Conservation (phyloP, 805 yeast genomes). For the Candida maesae region DNA sequence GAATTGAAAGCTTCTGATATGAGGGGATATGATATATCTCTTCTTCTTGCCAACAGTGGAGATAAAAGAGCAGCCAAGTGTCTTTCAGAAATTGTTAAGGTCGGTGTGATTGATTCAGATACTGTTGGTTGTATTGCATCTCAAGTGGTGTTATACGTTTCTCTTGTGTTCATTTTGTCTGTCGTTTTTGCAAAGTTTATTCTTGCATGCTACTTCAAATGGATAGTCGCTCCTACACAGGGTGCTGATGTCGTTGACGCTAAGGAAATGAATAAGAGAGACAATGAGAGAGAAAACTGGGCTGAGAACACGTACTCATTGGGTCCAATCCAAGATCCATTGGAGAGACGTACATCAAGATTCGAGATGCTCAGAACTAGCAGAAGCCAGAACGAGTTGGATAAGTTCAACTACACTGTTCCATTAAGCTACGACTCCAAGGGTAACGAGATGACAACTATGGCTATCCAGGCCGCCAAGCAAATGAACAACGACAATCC, state of each 20-base stretch:
- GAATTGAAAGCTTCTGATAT: slow-evolving; percentile 51
- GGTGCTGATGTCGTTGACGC: slow-evolving; percentile 68
- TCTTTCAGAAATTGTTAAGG: slow-evolving; percentile 77
- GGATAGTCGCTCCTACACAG: slow-evolving; percentile 74
- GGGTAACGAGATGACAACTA: slow-evolving; percentile 43
- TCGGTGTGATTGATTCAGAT: slow-evolving; percentile 84
- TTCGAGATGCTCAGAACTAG: slow-evolving; percentile 35
- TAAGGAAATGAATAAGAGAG: slow-evolving; percentile 59
- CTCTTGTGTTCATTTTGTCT: slow-evolving; percentile 80
- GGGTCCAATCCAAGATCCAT: slow-evolving; percentile 43
- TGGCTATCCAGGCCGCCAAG: slow-evolving; percentile 59
- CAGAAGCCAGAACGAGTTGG: slow-evolving; percentile 28
- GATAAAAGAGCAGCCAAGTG: slow-evolving; percentile 77
- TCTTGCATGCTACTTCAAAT: slow-evolving; percentile 85
- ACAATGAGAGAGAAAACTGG: slow-evolving; percentile 79
- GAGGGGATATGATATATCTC: slow-evolving; percentile 78
- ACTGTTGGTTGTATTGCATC: slow-evolving; percentile 95
- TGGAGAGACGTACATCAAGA: slow-evolving; percentile 32
- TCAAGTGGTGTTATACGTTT: slow-evolving; percentile 70
- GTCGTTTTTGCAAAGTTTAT: slow-evolving; percentile 74
- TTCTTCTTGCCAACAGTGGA: slow-evolving; percentile 59
- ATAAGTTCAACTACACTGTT: slow-evolving; percentile 13
- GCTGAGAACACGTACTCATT: slow-evolving; percentile 55
- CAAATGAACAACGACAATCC: slow-evolving; percentile 12
- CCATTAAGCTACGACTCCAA: slow-evolving; percentile 15